Base-by-base conservation (phyloP, 1,284 basidiomycete species). In the Irpex rosettiformis region DNA sequence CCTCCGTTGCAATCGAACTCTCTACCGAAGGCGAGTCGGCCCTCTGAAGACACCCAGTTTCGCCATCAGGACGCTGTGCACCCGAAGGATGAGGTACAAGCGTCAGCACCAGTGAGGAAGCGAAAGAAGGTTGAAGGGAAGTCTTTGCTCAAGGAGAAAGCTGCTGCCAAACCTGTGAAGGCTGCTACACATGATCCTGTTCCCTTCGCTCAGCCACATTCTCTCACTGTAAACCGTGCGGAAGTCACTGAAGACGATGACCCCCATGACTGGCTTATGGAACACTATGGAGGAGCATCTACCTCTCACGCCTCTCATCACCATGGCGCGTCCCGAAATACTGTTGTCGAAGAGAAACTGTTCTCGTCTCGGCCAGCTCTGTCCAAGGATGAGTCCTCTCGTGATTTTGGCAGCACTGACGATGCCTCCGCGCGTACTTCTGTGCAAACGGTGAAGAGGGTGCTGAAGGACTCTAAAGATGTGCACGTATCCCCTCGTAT, bases 181-280 rank as follows among this genome's bases (percentile, higher is more conserved):
- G 25, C 25, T 25, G 21, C 28, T 22, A 7, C n/a, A 21, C 54
- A 30, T 4, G 54, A 55, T 33, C 54, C 11, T 24, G 24, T 13
- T n/a, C 33, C 54, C n/a, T 22, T 18, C 5, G n/a, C 16, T 4
- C 3, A 57, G 30, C 4, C 24, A 16, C 5, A 22, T 13, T 21
- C 29, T 16, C 11, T 49, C 55, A 18, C 11, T 13, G 24, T 28
- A 28, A 16, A 33, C 27, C 42, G 55, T 40, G 47, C 54, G 33
- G 56, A 62, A 21, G 62, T 76, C 56, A n/a, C 42, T 11, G 60
- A 22, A n/a, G 59, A 64, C 21, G 76, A 80, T 58, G 83, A 86
- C 66, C 73, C 82, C 2, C 79, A 85, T 64, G 82, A 84, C 65
- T 84, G 82, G 82, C 71, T 84, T 55, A 65, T 83, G 61, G 79